Percentiles rank a stretch among this genome's conserved stretches.
These are phyloP conservation scores for Tylopilus sp. DNA, from an alignment of 768 basidiomycete species.

Conservation along the genomic window DNA sequence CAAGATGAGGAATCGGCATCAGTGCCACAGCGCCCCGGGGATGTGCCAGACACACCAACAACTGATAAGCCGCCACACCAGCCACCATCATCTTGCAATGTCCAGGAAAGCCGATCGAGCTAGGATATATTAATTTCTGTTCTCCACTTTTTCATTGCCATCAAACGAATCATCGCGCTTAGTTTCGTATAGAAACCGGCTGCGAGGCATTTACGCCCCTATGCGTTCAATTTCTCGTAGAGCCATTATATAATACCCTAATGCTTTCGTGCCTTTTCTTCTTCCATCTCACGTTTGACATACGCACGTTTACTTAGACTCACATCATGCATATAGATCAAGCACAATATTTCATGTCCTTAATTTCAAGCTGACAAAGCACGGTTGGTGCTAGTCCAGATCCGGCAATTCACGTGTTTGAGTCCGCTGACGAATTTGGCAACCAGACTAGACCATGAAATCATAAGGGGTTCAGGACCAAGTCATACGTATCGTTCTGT, in stretches of 20 bases:
- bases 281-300: slow-evolving; percentile 3
- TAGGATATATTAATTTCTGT: slow-evolving; percentile 1
- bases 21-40: slow-evolving; percentile 8
- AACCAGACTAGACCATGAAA: slow-evolving; percentile 1
- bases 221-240: slow-evolving; percentile 8
- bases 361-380: slow-evolving; percentile 19
- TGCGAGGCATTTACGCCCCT: slow-evolving; percentile 8
- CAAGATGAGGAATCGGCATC: slow-evolving; percentile 20
- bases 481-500: not conserved
- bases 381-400: slow-evolving; percentile 14
- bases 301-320: slow-evolving; percentile 4
- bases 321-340: not conserved
- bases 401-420: slow-evolving; percentile 29
- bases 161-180: not conserved
- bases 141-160: slow-evolving; percentile 5
- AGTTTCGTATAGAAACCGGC: slow-evolving; percentile 8
- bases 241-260: slow-evolving; percentile 19
- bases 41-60: slow-evolving; percentile 16
- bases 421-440: slow-evolving; percentile 12
- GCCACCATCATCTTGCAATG: slow-evolving; percentile 3
- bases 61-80: slow-evolving; percentile 14
- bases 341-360: slow-evolving; percentile 9
- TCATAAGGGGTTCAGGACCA: slow-evolving; percentile 17
- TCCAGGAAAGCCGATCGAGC: slow-evolving; percentile 4
- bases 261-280: slow-evolving; percentile 8